Base-by-base conservation (phyloP, 2,329 filamentous ascomycete species). In the Pseudopyricularia cyperi region DNA sequence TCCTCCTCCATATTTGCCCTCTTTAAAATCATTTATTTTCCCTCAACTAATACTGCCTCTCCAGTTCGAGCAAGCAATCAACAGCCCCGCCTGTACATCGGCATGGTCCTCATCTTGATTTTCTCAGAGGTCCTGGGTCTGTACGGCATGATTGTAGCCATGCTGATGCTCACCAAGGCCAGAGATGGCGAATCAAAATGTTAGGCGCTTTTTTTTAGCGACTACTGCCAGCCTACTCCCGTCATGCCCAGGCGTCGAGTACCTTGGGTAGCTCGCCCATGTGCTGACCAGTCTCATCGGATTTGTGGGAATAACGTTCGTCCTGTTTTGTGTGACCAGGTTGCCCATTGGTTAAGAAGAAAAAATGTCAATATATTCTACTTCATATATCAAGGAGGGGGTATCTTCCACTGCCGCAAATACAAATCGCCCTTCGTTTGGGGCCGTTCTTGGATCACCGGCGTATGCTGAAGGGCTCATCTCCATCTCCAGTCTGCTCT, bases 41-140 rank as follows among this genome's bases (percentile, higher is more conserved):
- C 1, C 8, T 14, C 28, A 30, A 4, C 28, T 30, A 30, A 30
- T 9, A 4, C 28, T 9, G 9, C 9, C 28, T 30, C 14, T 39
- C 12, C 14, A 54, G 52, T 54, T 8, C 52, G 49, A 17, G 52
- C 52, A 19, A 54, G 52, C 49, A 72, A 86, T 53, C 85, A 89
- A 66, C 85, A 89, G 68, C 85, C 85, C 56, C 79, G 85, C 68
- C 79, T 95, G 60, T 95, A 94, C 72, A 89, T 95, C 66, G 89
- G 89, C 72, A 95, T 95, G 89, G 94, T 95, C 72, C 71, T 95
- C 67, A 95, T 95, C 75, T 87, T 95, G 73, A 95, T 95, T 89
- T 95, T 95, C 78, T 89, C 89, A 61, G 89, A 95, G 54, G 71
- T 73, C 15, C 56, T 72, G 39, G 68, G 68, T 7, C 61, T 72